These are phyloP conservation scores for Boletus edulis DNA, from an alignment of 768 basidiomycete species.

Conservation along the genomic window DNA sequence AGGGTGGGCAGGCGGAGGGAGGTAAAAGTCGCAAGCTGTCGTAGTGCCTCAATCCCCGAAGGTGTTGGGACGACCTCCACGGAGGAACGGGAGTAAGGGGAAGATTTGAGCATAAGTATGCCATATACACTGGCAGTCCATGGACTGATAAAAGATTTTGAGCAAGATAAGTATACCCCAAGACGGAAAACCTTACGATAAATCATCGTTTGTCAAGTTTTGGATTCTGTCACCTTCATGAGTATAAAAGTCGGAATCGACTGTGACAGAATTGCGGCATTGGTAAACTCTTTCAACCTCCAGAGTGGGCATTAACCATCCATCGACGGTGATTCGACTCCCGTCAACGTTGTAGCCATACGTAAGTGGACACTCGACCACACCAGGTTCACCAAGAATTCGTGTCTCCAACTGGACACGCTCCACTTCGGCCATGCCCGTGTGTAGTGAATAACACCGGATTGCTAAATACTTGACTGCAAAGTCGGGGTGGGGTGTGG, in stretches of 20 bases:
- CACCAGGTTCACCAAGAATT: conserved; percentile 56
- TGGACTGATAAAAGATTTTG: conserved; percentile 41
- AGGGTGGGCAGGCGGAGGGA: conserved; percentile 76
- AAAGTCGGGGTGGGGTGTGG: conserved; percentile 55
- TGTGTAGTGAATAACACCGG: conserved; percentile 73
- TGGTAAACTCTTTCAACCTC: conserved; percentile 63
- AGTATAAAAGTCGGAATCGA: conserved; percentile 46
- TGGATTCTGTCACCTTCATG: conserved; percentile 32
- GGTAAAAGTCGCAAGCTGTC: conserved; percentile 57
- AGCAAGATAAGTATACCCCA: neutral
- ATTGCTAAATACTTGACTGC: conserved; percentile 71
- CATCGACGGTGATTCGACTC: conserved; percentile 51
- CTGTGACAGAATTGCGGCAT: conserved; percentile 45
- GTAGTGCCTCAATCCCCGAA: conserved; percentile 57
- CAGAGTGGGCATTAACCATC: conserved; percentile 76
- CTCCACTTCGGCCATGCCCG: conserved; percentile 75
- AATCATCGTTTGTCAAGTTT: conserved; percentile 42
- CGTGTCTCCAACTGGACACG: conserved; percentile 62
- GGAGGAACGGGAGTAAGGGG: conserved; percentile 22
- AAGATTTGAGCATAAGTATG: conserved; percentile 57
- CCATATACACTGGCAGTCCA: conserved; percentile 63
- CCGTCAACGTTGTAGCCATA: conserved; percentile 53
- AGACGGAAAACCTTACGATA: conserved; percentile 46
- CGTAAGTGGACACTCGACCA: conserved; percentile 60
- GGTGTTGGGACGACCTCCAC: conserved; percentile 60